Conservation (phyloP, 2,329 filamentous ascomycete species). For the Huntiella decipiens region DNA sequence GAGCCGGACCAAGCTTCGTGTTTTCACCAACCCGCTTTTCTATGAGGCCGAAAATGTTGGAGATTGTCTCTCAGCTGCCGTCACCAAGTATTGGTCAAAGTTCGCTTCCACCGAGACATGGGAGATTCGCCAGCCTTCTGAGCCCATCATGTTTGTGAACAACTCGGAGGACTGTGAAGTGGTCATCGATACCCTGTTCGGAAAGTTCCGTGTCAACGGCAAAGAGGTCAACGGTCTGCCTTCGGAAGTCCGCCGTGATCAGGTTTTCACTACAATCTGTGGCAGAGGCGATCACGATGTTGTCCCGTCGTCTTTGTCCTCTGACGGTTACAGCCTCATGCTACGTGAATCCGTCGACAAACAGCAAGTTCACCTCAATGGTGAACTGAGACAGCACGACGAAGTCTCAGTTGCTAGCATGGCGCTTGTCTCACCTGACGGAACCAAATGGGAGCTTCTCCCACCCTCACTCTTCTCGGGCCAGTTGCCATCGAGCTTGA, state of each 20-base stretch:
- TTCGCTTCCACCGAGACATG: background rate
- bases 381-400: conserved; percentile 2
- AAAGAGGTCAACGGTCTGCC: conserved; percentile 29
- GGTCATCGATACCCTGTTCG: conserved; percentile 29
- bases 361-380: conserved; percentile 20
- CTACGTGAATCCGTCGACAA: conserved; percentile 13
- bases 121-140: background rate
- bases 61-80: background rate
- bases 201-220: conserved; percentile 33
- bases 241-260: conserved; percentile 21
- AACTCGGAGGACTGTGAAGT: background rate
- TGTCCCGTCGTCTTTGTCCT: conserved; percentile 18
- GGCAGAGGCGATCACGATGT: conserved; percentile 24
- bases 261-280: conserved; percentile 26
- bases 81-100: background rate
- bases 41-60: too few relatives aligned
- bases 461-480: conserved; percentile 16
- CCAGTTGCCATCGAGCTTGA: conserved; percentile 20
- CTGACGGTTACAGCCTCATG: conserved; percentile 18
- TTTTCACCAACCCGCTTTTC: too few relatives aligned
- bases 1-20: too few relatives aligned
- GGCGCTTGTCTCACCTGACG: conserved; percentile 12
- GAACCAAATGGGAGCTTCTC: conserved; percentile 17
- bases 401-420: conserved; percentile 18
- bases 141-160: too few relatives aligned